phyloP scores from a whole-genome alignment of 768 basidiomycete genomes.

The Gautieria morchelliformis region DNA sequence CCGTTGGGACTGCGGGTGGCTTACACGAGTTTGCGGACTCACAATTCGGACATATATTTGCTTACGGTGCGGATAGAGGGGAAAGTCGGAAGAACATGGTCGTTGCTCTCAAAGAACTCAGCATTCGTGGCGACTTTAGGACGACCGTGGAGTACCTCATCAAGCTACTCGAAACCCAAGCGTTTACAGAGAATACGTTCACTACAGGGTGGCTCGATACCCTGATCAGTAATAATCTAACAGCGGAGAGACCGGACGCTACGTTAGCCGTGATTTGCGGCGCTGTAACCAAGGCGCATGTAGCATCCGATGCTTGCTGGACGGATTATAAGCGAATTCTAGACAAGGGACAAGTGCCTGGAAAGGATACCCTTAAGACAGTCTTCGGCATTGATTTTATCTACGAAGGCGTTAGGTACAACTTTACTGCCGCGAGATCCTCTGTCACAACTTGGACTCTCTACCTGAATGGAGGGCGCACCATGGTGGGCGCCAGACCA shows the following conservation, averaged over 20 bases:
- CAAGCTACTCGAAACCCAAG: constrained; percentile 90
- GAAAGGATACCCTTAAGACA: constrained; percentile 89
- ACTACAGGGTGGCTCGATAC: constrained; percentile 99
- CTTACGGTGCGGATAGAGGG: constrained; percentile 91
- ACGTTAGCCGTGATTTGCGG: constrained; percentile 94
- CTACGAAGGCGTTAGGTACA: constrained; percentile 91
- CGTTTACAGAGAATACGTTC: constrained; percentile 95
- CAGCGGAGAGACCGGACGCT: constrained; percentile 90
- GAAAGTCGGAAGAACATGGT: constrained; percentile 99
- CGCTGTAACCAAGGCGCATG: constrained; percentile 89
- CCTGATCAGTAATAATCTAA: constrained; percentile 93
- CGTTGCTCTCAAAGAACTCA: constrained; percentile 93
- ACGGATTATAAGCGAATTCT: constrained; percentile 89
- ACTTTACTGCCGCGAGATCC: constrained; percentile 89
- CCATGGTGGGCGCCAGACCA: constrained; percentile 83
- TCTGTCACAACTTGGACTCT: constrained; percentile 86
- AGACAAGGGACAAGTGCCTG: constrained; percentile 97
- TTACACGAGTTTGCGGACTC: constrained; percentile 99
- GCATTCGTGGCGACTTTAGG: constrained; percentile 97
- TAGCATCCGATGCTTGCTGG: constrained; percentile 84
- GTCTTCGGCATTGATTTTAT: constrained; percentile 97
- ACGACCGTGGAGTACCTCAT: constrained; percentile 99
- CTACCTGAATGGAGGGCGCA: constrained; percentile 91
- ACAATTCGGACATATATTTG: constrained; percentile 98
- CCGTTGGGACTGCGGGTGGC: constrained; percentile 89